These are phyloP conservation scores for Daldinia loculata DNA, from an alignment of 495 filamentous ascomycete species.

Conservation along the genomic window DNA sequence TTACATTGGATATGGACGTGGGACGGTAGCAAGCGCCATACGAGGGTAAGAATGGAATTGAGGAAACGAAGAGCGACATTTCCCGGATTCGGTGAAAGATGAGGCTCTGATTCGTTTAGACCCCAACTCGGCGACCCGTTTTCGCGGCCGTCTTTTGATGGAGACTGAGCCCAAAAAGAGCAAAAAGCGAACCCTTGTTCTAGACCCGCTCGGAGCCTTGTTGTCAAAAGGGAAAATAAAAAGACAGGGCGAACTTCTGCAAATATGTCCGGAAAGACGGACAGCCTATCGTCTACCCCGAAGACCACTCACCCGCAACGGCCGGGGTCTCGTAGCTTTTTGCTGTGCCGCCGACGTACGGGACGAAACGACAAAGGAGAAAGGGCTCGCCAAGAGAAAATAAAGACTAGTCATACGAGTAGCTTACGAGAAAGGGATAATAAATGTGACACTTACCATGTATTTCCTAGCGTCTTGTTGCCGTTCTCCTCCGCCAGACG, in stretches of 20 bases:
- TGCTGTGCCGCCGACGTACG: conserved; percentile 41
- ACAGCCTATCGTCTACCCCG: conserved; percentile 37
- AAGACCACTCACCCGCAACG: conserved; percentile 23
- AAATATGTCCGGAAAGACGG: conserved; percentile 25
- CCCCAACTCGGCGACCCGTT: conserved; percentile 37
- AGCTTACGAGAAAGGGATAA: conserved; percentile 34
- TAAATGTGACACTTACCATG: conserved; percentile 74
- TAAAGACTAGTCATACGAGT: conserved; percentile 33
- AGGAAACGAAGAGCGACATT: conserved; percentile 27
- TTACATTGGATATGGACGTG: conserved; percentile 30
- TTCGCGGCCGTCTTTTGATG: conserved; percentile 33
- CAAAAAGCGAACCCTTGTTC: conserved; percentile 28
- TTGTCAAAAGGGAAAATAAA: conserved; percentile 15
- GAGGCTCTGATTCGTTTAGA: conserved; percentile 41
- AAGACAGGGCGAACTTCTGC: conserved; percentile 35
- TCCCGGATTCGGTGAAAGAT: conserved; percentile 42
- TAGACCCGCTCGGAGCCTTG: conserved; percentile 34
- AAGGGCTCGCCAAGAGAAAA: conserved; percentile 25
- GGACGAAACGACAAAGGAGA: conserved; percentile 15
- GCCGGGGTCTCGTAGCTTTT: conserved; percentile 25
- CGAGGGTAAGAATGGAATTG: conserved; percentile 11
- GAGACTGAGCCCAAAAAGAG: conserved; percentile 19
- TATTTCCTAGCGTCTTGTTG: conserved; percentile 90
- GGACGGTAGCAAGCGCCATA: conserved; percentile 22
- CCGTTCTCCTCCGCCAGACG: conserved; percentile 90